These are phyloP conservation scores for Poa pratensis DNA, from an alignment of 176 grass and related monocot genomes.

Conservation along the genomic window DNA sequence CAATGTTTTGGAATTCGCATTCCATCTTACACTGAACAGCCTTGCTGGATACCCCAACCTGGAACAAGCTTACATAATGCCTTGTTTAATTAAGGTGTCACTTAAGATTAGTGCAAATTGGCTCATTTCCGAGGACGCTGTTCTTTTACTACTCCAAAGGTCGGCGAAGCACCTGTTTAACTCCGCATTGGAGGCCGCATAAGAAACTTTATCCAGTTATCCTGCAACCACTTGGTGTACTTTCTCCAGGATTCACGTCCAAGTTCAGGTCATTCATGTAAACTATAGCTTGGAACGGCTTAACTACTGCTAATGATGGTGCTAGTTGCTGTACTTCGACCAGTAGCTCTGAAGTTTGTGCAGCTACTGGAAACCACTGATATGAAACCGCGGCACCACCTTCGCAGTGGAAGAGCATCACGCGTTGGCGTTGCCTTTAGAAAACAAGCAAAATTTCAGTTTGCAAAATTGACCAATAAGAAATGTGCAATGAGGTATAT, in stretches of 20 bases:
- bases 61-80: neutral
- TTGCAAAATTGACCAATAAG: neutral
- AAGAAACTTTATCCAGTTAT: slow-evolving; percentile 18
- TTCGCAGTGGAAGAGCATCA: neutral
- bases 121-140: neutral
- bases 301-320: slow-evolving; percentile 3
- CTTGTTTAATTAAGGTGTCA: slow-evolving; percentile 10
- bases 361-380: neutral
- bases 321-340: slow-evolving; percentile 13
- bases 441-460: neutral
- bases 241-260: slow-evolving; percentile 33
- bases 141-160: neutral
- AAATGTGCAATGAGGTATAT: slow-evolving; percentile 4
- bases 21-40: neutral
- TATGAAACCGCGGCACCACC: neutral
- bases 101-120: slow-evolving; percentile 39
- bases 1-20: neutral
- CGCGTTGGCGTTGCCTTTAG: neutral
- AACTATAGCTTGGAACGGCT: neutral
- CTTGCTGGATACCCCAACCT: slow-evolving; percentile 15
- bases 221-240: slow-evolving; percentile 30
- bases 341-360: slow-evolving; percentile 16
- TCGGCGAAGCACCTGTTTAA: neutral
- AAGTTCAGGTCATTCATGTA: slow-evolving; percentile 34
- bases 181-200: slow-evolving; percentile 19